These are phyloP conservation scores for Gastrolobium bilobum DNA, from an alignment of 306 rosid genomes.

Conservation along the genomic window DNA sequence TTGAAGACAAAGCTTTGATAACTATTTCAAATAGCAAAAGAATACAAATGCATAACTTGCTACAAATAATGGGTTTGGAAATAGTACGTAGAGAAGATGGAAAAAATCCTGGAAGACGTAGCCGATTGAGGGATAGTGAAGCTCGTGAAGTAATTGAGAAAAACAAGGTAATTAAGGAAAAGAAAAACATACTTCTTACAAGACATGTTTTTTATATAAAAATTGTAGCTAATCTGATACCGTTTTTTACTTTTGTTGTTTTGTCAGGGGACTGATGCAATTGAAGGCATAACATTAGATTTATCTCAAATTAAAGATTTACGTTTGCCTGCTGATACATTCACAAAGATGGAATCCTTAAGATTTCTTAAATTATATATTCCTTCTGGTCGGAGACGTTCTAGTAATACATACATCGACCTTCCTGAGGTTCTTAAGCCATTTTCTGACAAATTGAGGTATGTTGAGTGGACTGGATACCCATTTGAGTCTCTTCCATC, in stretches of 20 bases:
- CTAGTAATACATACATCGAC: accelerated
- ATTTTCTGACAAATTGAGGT: neutral
- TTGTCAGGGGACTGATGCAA: no score
- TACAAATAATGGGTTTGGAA: constrained; percentile 33
- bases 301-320: no score
- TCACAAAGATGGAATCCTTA: no score
- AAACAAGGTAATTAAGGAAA: neutral
- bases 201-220: neutral
- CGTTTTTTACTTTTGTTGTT: no score
- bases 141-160: neutral
- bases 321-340: no score
- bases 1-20: neutral
- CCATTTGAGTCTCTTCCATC: neutral
- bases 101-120: neutral
- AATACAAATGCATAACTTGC: constrained; percentile 38
- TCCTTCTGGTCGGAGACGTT: neutral
- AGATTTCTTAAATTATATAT: no score
- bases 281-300: no score
- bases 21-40: neutral
- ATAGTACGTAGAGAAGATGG: neutral
- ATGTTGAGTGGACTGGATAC: neutral
- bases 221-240: neutral
- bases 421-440: neutral
- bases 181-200: neutral
- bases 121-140: neutral